These are phyloP conservation scores for Candida pini DNA, from an alignment of 805 yeast genomes.

Conservation along the genomic window DNA sequence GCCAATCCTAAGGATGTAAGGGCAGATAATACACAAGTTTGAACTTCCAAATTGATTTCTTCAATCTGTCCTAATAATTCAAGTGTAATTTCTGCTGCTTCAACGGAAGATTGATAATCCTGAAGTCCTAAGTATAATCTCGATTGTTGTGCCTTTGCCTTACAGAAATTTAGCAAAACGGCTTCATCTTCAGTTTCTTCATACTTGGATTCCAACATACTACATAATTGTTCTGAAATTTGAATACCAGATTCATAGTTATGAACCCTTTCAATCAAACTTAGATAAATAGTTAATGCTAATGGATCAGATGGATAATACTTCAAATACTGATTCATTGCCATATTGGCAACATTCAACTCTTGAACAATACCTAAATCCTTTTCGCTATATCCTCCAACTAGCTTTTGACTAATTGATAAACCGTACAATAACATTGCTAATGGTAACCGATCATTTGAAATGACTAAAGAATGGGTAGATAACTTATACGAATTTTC, in stretches of 20 bases:
- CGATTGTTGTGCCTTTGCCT: conserved; percentile 64
- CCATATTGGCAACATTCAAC: conserved; percentile 57
- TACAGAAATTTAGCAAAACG: conserved; percentile 45
- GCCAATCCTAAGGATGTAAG: conserved; percentile 69
- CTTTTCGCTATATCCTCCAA: conserved; percentile 39
- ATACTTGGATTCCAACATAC: conserved; percentile 28
- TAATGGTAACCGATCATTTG: conserved; percentile 66
- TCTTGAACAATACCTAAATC: conserved; percentile 60
- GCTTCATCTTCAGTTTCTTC: conserved; percentile 12
- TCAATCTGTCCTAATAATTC: conserved; percentile 41
- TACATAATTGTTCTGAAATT: conserved; percentile 41
- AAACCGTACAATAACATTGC: conserved; percentile 71
- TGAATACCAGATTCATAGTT: conserved; percentile 50
- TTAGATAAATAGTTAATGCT: conserved; percentile 52
- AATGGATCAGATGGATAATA: conserved; percentile 51
- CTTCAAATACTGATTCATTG: conserved; percentile 61
- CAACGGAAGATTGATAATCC: conserved; percentile 54
- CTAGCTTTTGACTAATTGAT: conserved; percentile 43
- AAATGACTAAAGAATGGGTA: conserved; percentile 72
- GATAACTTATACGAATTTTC: conserved; percentile 51
- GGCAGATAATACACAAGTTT: conserved; percentile 45
- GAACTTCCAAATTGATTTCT: conserved; percentile 26
- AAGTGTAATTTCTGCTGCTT: conserved; percentile 50
- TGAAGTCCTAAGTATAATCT: conserved; percentile 61
- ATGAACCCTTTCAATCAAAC: conserved; percentile 64